These are phyloP conservation scores for Cutaneotrichosporon cutaneum DNA, from an alignment of 1,284 basidiomycete genomes.

Conservation along the genomic window DNA sequence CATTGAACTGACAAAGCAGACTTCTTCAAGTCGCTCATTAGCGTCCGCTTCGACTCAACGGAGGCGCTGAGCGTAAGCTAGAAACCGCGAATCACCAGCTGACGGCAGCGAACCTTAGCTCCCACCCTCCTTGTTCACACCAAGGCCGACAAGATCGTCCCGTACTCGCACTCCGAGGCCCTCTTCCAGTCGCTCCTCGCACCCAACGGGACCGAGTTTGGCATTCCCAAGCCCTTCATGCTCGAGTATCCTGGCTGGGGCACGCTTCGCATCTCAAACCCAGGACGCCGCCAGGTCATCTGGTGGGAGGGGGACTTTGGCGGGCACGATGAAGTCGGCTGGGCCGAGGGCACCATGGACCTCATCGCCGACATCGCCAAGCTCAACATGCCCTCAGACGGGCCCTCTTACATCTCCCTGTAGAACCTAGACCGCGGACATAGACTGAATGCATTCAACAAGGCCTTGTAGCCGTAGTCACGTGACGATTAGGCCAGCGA, in stretches of 20 bases:
- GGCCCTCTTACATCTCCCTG: not conserved
- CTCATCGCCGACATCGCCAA: conserved; percentile 38
- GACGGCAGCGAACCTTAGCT: conserved; percentile 59
- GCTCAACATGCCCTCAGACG: conserved; percentile 2
- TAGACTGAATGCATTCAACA: not conserved
- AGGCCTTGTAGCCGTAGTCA: not conserved
- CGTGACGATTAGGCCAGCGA: not conserved
- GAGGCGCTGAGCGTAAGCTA: conserved; percentile 31
- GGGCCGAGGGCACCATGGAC: conserved; percentile 47
- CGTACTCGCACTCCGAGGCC: conserved; percentile 67
- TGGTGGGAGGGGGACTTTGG: conserved; percentile 45
- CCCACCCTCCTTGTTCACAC: conserved; percentile 77
- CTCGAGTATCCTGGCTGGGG: conserved; percentile 37
- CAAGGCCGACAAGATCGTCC: conserved; percentile 77
- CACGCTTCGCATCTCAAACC: conserved; percentile 20
- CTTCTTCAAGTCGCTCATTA: conserved; percentile 30
- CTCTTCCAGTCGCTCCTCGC: conserved; percentile 64
- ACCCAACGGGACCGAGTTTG: conserved; percentile 9
- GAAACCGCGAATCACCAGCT: not conserved
- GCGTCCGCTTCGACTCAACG: conserved; percentile 38
- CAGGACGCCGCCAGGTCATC: conserved; percentile 27
- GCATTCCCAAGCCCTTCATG: conserved; percentile 5
- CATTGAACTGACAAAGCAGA: conserved; percentile 22
- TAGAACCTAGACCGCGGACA: not conserved
- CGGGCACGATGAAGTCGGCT: conserved; percentile 46